A percentile compares a stretch with the other conserved stretches of the same genome.
Conservation (phyloP, 371 early-diverging fungal species). For the Zopfochytrium polystomum region DNA sequence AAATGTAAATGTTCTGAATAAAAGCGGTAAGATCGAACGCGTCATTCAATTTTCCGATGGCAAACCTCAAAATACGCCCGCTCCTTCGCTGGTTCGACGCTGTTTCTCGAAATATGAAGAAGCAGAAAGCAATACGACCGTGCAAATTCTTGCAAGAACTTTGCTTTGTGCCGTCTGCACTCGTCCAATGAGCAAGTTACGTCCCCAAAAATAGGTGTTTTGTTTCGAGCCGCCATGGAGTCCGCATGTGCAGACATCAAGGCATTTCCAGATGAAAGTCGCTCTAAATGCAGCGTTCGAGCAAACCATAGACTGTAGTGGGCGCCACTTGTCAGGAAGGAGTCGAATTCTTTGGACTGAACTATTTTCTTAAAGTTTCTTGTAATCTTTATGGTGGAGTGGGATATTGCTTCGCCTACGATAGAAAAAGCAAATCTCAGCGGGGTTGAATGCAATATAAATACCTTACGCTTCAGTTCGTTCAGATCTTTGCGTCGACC, state of each 20-base stretch:
- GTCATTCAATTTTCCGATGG: too few relatives aligned
- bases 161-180: not conserved
- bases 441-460: not conserved
- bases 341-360: conserved; percentile 25
- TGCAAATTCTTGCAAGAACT: conserved; percentile 25
- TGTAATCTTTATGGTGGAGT: conserved; percentile 16
- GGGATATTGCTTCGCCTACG: conserved; percentile 9
- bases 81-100: conserved; percentile 38
- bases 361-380: conserved; percentile 27
- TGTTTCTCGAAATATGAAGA: conserved; percentile 26
- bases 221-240: conserved; percentile 1
- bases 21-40: not conserved
- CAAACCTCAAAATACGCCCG: conserved; percentile 40
- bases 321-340: conserved; percentile 26
- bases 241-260: not conserved
- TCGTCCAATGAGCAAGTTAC: not conserved
- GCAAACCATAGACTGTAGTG: conserved; percentile 25
- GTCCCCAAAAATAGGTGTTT: conserved; percentile 3
- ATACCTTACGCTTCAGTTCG: conserved; percentile 25
- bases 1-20: conserved; percentile 36
- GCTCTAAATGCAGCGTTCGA: conserved; percentile 20
- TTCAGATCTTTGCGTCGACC: conserved; percentile 21
- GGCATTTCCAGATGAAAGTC: not conserved
- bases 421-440: not conserved
- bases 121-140: conserved; percentile 42